These are phyloP conservation scores for Sporothrix inflata DNA, from an alignment of 2,329 filamentous ascomycete genomes.

Conservation along the genomic window DNA sequence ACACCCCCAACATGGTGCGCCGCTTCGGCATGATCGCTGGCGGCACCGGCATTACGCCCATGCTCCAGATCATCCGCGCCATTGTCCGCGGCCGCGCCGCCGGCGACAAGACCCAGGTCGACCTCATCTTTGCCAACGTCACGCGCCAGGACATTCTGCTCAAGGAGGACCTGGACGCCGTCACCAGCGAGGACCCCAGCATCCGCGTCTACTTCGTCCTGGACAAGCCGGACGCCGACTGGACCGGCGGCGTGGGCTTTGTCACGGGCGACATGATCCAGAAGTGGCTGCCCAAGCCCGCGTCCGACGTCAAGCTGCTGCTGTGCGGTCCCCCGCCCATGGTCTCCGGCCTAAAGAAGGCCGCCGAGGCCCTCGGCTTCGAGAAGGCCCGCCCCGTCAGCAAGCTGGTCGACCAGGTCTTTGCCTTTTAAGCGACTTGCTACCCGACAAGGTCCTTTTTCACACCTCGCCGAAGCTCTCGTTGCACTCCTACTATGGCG, in stretches of 20 bases:
- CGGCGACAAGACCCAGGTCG: slow-evolving; percentile 85
- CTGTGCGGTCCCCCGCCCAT: slow-evolving; percentile 96
- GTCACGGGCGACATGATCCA: slow-evolving; percentile 94
- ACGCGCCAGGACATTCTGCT: slow-evolving; percentile 90
- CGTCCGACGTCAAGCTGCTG: slow-evolving; percentile 87
- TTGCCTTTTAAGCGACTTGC: slow-evolving; percentile 70
- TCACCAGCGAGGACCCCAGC: slow-evolving; percentile 74
- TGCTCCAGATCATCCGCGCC: slow-evolving; percentile 94
- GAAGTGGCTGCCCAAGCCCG: slow-evolving; percentile 81
- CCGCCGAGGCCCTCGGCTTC: slow-evolving; percentile 84
- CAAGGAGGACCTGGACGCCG: slow-evolving; percentile 83
- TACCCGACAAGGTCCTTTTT: neutral
- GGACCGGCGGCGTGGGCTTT: slow-evolving; percentile 91
- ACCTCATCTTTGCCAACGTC: slow-evolving; percentile 97
- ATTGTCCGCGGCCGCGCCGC: slow-evolving; percentile 78
- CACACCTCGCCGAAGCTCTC: neutral
- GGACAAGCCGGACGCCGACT: slow-evolving; percentile 90
- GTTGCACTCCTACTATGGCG: neutral
- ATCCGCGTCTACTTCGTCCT: slow-evolving; percentile 94
- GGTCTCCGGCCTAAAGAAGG: slow-evolving; percentile 96
- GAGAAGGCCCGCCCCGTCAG: slow-evolving; percentile 91
- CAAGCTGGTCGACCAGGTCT: slow-evolving; percentile 98
- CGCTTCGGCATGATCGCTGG: slow-evolving; percentile 98
- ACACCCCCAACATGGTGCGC: slow-evolving; percentile 94
- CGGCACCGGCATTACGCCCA: slow-evolving; percentile 96